phyloP scores from a whole-genome alignment of 805 yeast species.

The Starmerella sp. region DNA sequence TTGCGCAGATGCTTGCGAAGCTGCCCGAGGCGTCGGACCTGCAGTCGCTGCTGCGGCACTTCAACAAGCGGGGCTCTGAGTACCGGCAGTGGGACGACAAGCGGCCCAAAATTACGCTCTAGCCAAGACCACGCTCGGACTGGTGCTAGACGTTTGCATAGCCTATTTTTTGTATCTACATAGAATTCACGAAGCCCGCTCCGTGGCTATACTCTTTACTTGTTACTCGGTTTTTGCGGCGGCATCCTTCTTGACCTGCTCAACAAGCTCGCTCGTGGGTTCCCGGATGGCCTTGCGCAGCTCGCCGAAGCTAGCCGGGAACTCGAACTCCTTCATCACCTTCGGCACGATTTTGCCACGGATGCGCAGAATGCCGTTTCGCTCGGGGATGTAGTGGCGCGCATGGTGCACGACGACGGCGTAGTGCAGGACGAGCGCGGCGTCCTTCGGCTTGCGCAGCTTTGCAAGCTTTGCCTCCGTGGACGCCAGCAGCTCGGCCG shows the following conservation, averaged over 20 bases:
- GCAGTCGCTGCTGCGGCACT: constrained; percentile 25
- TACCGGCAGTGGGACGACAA: constrained; percentile 21
- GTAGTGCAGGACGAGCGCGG: constrained; percentile 24
- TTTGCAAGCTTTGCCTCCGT: constrained; percentile 6
- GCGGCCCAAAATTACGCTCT: constrained; percentile 14
- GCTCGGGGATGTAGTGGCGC: constrained; percentile 3
- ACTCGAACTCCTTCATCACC: constrained; percentile 22
- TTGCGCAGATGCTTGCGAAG: constrained; percentile 20
- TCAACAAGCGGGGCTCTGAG: constrained; percentile 27
- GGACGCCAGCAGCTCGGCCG: constrained; percentile 6
- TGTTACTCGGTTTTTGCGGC: neutral
- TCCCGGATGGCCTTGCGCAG: constrained; percentile 14
- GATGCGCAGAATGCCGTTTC: constrained; percentile 20
- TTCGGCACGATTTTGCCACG: constrained; percentile 27
- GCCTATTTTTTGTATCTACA: neutral
- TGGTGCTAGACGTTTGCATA: no score
- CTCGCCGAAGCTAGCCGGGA: constrained; percentile 18
- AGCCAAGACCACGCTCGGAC: no score
- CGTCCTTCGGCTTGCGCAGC: constrained; percentile 19
- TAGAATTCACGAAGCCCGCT: constrained; percentile 1
- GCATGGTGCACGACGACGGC: constrained; percentile 23
- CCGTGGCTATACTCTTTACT: neutral
- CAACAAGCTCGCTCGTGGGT: constrained; percentile 9
- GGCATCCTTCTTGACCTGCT: constrained; percentile 5
- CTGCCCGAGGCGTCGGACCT: constrained; percentile 25